Evolutionary conservation across 495 filamentous ascomycete species (phyloP).

Genomic region (Xylaria venustula): DNA sequence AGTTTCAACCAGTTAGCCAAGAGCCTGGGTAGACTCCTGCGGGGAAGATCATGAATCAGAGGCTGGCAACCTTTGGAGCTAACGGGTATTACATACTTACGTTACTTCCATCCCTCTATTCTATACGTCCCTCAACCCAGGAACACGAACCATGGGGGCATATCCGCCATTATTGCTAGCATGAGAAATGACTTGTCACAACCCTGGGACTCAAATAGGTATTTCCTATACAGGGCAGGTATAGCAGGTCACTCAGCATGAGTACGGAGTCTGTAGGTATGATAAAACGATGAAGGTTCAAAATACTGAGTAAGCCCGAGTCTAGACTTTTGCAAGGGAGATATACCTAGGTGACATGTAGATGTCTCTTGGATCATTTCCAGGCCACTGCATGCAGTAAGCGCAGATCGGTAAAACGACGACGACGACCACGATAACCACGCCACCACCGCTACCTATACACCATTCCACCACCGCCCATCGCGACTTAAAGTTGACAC

Average conservation of each 20-base stretch:
- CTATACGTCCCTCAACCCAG: not conserved
- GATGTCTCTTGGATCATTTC: not conserved
- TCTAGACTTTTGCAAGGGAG: not conserved
- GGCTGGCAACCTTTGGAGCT: not conserved
- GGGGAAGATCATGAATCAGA: not conserved
- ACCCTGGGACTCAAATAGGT: not conserved
- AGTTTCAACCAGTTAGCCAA: no score
- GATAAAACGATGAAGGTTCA: no score
- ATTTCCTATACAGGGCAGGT: not conserved
- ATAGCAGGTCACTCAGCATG: not conserved
- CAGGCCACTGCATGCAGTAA: not conserved
- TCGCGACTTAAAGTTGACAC: no score
- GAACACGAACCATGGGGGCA: not conserved
- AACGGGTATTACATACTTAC: not conserved
- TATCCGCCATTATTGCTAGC: not conserved
- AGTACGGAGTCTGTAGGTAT: no score
- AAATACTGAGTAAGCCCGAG: no score
- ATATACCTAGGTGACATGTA: not conserved
- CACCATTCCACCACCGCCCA: no score
- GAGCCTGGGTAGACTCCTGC: not conserved
- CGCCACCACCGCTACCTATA: not conserved
- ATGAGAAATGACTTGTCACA: constrained; percentile 1
- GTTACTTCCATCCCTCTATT: not conserved
- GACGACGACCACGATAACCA: not conserved
- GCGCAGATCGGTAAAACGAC: not conserved